phyloP scores from a whole-genome alignment of 2,329 filamentous ascomycete genomes.

The Aspergillus transmontanensis region DNA sequence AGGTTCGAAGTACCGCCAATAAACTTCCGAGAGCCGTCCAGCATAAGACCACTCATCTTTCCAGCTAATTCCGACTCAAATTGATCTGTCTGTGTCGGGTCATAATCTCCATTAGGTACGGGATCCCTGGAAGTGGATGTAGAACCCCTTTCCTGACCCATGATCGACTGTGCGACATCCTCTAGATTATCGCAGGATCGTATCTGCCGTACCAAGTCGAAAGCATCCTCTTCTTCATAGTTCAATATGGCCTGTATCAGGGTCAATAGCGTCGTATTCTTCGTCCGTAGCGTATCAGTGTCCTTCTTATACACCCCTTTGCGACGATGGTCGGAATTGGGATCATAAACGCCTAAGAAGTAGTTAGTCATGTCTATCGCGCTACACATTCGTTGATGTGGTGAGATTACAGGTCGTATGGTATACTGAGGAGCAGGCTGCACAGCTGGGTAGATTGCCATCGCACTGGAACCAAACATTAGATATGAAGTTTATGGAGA shows the following conservation, averaged over 20 bases:
- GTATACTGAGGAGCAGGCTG: slow-evolving; percentile 95
- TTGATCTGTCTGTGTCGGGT: slow-evolving; percentile 44
- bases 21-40: slow-evolving; percentile 86
- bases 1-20: slow-evolving; percentile 94
- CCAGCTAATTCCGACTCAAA: slow-evolving; percentile 82
- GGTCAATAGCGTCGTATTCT: slow-evolving; percentile 85
- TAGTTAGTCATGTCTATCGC: slow-evolving; percentile 15
- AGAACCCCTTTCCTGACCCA: slow-evolving; percentile 55
- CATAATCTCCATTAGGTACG: slow-evolving; percentile 36
- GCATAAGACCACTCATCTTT: slow-evolving; percentile 87
- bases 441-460: slow-evolving; percentile 86
- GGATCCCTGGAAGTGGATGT: slow-evolving; percentile 43
- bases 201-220: slow-evolving; percentile 79
- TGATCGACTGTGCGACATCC: slow-evolving; percentile 62
- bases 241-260: slow-evolving; percentile 91
- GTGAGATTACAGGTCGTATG: slow-evolving; percentile 43
- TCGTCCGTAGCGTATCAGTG: slow-evolving; percentile 82
- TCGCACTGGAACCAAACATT: slow-evolving; percentile 64
- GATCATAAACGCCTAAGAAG: slow-evolving; percentile 84
- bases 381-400: not conserved
- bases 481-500: slow-evolving; percentile 4
- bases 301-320: slow-evolving; percentile 98
- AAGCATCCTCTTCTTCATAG: slow-evolving; percentile 82
- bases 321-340: slow-evolving; percentile 90
- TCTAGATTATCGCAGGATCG: slow-evolving; percentile 79